phyloP scores from a whole-genome alignment of 78 protist genomes.

The Dictyostelium citrinum region DNA sequence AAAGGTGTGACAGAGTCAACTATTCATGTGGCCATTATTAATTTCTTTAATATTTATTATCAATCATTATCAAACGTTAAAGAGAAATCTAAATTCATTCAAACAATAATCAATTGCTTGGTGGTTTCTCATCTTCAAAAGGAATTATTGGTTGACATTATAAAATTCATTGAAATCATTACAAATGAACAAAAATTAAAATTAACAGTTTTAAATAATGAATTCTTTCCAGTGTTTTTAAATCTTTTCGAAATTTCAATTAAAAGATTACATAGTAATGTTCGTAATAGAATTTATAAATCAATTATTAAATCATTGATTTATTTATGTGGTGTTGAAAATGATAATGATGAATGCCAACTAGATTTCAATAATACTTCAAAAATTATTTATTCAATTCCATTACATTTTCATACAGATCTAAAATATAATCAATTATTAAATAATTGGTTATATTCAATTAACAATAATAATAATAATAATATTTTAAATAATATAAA shows the following conservation, averaged over 20 bases:
- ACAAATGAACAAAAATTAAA: not conserved
- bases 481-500: not conserved
- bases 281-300: not conserved
- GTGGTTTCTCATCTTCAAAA: not conserved
- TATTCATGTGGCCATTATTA: not conserved
- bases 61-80: not conserved
- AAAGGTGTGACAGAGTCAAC: conserved; percentile 34
- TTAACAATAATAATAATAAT: not conserved
- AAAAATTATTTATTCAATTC: conserved; percentile 13
- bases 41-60: conserved; percentile 8
- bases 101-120: not conserved
- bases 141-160: not conserved
- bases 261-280: conserved; percentile 9
- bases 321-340: not conserved
- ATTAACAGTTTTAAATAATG: not conserved
- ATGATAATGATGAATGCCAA: not conserved
- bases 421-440: not conserved
- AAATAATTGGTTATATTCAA: conserved; percentile 19
- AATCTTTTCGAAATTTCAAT: not conserved
- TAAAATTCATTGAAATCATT: not conserved
- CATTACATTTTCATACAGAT: conserved; percentile 6
- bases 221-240: not conserved
- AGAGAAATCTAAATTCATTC: not conserved
- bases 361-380: not conserved
- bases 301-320: conserved; percentile 1